Percentiles rank a stretch among this genome's conserved stretches.
Evolutionary conservation across 2,329 filamentous ascomycete species (phyloP).

Genomic region (Paecilomyces sp.): DNA sequence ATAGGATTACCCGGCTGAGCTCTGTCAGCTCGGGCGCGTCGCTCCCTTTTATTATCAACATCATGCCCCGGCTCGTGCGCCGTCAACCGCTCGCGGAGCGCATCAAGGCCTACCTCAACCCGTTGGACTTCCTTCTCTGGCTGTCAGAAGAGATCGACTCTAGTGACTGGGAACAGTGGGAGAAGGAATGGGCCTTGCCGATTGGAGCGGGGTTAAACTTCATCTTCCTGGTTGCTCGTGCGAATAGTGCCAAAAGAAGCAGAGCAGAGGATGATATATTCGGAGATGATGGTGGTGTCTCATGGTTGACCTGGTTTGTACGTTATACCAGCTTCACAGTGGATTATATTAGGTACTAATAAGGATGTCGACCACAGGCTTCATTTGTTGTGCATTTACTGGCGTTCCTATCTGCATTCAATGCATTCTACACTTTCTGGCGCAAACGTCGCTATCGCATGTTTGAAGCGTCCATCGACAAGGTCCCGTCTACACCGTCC

Average conservation of each 20-base stretch:
- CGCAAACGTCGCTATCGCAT: constrained; percentile 82
- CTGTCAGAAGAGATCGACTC: constrained; percentile 88
- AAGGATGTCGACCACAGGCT: constrained; percentile 43
- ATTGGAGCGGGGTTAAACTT: constrained; percentile 73
- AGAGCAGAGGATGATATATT: constrained; percentile 73
- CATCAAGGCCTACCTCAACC: constrained; percentile 72
- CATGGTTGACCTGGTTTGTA: constrained; percentile 64
- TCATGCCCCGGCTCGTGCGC: constrained; percentile 76
- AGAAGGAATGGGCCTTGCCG: constrained; percentile 65
- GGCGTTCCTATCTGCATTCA: constrained; percentile 58
- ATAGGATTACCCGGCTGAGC: background rate
- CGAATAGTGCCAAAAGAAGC: constrained; percentile 56
- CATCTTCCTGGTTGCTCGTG: constrained; percentile 71
- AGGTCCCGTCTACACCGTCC: constrained; percentile 69
- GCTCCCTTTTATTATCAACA: constrained; percentile 33
- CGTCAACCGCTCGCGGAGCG: constrained; percentile 72
- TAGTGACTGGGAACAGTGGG: constrained; percentile 75
- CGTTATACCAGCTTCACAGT: constrained; percentile 16
- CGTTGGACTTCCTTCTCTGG: constrained; percentile 84
- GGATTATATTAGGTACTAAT: background rate
- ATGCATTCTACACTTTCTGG: constrained; percentile 74
- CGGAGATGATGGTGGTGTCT: constrained; percentile 55
- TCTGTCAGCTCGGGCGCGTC: background rate
- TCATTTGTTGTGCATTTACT: constrained; percentile 66
- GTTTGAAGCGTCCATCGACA: constrained; percentile 80